A percentile compares a stretch with the other conserved stretches of the same genome.
These are phyloP conservation scores for Stephania yunnanensis DNA, from an alignment of 164 flowering plant species.

Conservation along the genomic window DNA sequence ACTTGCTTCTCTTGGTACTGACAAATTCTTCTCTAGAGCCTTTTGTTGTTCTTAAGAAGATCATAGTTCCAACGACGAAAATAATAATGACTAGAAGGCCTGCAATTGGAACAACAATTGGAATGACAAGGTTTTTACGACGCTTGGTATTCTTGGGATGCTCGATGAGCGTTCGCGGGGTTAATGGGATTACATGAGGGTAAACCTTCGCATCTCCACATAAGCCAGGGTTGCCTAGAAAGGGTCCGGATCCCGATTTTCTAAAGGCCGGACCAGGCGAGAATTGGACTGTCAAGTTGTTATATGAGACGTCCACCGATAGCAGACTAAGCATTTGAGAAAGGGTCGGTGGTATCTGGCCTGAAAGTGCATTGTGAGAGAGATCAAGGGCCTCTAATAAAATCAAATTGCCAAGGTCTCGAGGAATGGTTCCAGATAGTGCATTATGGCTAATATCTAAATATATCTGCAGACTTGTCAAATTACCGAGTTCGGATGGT, in stretches of 20 bases:
- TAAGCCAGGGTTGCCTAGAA: conserved; percentile 24
- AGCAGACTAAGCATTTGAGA: conserved; percentile 25
- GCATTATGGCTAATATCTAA: conserved; percentile 55
- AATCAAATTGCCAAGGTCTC: conserved; percentile 26
- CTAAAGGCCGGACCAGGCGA: conserved; percentile 18
- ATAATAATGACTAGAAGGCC: conserved; percentile 13
- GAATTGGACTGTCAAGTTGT: conserved; percentile 38
- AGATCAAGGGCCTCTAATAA: conserved; percentile 36
- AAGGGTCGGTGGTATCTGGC: conserved; percentile 34
- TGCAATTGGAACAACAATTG: conserved; percentile 26
- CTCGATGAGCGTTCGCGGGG: background rate
- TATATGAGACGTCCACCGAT: conserved; percentile 44
- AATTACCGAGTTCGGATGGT: conserved; percentile 40
- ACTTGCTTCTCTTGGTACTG: background rate
- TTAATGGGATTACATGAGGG: conserved; percentile 19
- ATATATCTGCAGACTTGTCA: conserved; percentile 12
- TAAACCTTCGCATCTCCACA: conserved; percentile 43
- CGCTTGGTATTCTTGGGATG: conserved; percentile 5
- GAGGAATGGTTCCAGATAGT: conserved; percentile 46
- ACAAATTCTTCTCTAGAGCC: conserved; percentile 17
- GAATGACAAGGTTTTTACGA: conserved; percentile 17
- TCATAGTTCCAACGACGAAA: conserved; percentile 10
- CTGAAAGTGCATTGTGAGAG: conserved; percentile 47
- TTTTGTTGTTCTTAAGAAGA: conserved; percentile 10
- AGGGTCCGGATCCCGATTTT: conserved; percentile 7